Conservation (phyloP, 495 filamentous ascomycete species). For the Cryomyces minteri region DNA sequence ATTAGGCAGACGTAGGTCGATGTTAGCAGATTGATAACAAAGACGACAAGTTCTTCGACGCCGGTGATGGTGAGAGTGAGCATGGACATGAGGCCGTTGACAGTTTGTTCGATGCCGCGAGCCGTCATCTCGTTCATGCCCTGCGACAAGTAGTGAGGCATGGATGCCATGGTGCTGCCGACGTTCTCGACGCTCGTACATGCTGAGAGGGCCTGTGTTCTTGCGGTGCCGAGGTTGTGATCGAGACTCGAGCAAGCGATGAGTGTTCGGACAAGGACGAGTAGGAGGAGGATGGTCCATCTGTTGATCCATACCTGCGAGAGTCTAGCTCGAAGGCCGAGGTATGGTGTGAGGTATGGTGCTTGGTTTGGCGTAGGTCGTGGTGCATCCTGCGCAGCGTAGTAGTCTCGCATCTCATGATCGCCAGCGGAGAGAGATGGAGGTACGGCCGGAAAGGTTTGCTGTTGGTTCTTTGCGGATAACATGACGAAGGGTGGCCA, state of each 20-base stretch:
- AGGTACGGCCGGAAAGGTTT: constrained; percentile 25
- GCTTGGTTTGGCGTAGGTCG: constrained; percentile 30
- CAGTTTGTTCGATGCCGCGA: constrained; percentile 52
- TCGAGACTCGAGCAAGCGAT: constrained; percentile 53
- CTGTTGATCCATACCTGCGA: constrained; percentile 95
- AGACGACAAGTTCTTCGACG: constrained; percentile 74
- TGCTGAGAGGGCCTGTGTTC: constrained; percentile 63
- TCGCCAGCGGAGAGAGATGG: constrained; percentile 34
- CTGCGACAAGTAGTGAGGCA: constrained; percentile 80
- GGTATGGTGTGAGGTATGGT: constrained; percentile 67
- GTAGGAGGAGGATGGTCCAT: constrained; percentile 80
- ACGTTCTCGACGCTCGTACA: constrained; percentile 87
- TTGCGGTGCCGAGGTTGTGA: constrained; percentile 52
- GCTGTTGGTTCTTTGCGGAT: constrained; percentile 26
- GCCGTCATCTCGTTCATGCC: constrained; percentile 81
- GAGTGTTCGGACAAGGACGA: constrained; percentile 66
- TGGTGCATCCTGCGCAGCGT: constrained; percentile 25
- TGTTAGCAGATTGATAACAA: constrained; percentile 76
- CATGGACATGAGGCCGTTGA: constrained; percentile 57
- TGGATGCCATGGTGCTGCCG: constrained; percentile 90
- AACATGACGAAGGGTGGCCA: constrained; percentile 14
- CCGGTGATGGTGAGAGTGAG: constrained; percentile 60
- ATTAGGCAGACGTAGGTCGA: constrained; percentile 78
- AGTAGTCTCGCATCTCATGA: constrained; percentile 35
- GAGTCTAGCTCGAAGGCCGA: constrained; percentile 71